phyloP scores from a whole-genome alignment of 257 asterid species.

The Nicotiana otophora region DNA sequence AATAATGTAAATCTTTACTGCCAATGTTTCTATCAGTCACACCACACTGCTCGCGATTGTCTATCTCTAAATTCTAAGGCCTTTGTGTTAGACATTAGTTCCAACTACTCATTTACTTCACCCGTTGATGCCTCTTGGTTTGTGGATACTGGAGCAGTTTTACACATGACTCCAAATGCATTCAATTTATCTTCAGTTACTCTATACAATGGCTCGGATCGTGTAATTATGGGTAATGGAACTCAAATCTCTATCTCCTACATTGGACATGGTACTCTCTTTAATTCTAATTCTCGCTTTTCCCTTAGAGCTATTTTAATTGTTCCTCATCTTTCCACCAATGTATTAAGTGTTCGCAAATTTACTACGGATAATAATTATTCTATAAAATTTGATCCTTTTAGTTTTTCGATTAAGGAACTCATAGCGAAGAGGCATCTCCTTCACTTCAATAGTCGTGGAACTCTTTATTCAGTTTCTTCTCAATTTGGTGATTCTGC shows the following conservation, averaged over 20 bases:
- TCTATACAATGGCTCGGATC: neutral
- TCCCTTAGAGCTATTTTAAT: too few species aligned
- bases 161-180: too few species aligned
- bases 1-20: neutral
- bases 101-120: too few species aligned
- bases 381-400: too few species aligned
- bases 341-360: too few species aligned
- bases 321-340: too few species aligned
- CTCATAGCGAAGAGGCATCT: neutral
- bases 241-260: neutral
- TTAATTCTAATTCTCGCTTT: too few species aligned
- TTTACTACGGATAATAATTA: too few species aligned
- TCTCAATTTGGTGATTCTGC: neutral
- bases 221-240: too few species aligned
- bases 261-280: neutral
- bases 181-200: too few species aligned
- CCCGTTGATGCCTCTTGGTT: neutral
- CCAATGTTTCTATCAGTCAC: neutral
- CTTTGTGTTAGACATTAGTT: too few species aligned
- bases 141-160: neutral
- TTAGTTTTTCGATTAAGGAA: neutral
- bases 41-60: neutral
- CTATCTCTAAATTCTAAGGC: neutral
- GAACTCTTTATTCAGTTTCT: neutral
- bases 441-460: neutral